Conservation (phyloP, 2,329 filamentous ascomycete genomes). For the Alternaria hordeiaustralica region DNA sequence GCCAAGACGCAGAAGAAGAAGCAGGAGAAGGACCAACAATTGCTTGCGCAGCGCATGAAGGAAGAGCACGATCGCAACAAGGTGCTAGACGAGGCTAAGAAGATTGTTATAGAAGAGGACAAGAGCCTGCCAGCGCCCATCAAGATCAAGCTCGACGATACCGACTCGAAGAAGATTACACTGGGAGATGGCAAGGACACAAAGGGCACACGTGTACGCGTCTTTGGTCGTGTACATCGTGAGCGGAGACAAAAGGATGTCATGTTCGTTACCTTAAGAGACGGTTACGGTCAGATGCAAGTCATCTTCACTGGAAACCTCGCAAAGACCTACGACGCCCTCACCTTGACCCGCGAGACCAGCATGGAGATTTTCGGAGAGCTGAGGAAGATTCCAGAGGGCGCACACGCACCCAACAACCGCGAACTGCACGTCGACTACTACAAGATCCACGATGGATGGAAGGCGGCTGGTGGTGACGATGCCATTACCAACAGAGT, state of each 20-base stretch:
- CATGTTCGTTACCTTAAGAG: slow-evolving; percentile 83
- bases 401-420: slow-evolving; percentile 78
- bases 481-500: slow-evolving; percentile 90
- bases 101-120: slow-evolving; percentile 74
- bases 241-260: slow-evolving; percentile 82
- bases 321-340: slow-evolving; percentile 88
- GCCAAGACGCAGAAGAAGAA: slow-evolving; percentile 84
- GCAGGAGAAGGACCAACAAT: slow-evolving; percentile 76
- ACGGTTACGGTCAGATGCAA: slow-evolving; percentile 86
- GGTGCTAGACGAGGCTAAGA: slow-evolving; percentile 82
- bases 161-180: slow-evolving; percentile 63
- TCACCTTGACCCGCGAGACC: slow-evolving; percentile 86
- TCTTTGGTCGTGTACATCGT: slow-evolving; percentile 83
- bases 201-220: slow-evolving; percentile 76
- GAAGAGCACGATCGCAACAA: slow-evolving; percentile 73
- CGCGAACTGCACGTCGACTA: slow-evolving; percentile 91
- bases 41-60: slow-evolving; percentile 74
- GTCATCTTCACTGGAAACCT: slow-evolving; percentile 82
- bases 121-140: slow-evolving; percentile 73
- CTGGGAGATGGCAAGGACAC: slow-evolving; percentile 59
- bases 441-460: slow-evolving; percentile 73
- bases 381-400: slow-evolving; percentile 79
- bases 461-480: slow-evolving; percentile 80
- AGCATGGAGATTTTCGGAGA: slow-evolving; percentile 84
- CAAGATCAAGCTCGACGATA: slow-evolving; percentile 77